Evolutionary conservation across 169 alveolate genomes (phyloP).

Genomic region (Eimeria necatrix): DNA sequence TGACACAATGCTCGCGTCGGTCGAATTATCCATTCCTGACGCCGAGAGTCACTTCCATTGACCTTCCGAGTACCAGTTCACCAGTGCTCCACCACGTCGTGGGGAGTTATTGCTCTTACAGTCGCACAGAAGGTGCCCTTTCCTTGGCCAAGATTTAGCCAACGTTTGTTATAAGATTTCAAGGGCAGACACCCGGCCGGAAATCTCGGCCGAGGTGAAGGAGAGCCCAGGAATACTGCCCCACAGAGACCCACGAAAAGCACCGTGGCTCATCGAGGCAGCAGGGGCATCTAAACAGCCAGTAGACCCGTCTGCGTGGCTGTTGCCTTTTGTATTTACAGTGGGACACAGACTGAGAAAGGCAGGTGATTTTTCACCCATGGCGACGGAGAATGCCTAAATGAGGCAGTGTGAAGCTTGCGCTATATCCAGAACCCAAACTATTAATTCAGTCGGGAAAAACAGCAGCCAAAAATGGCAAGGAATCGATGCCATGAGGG

Average conservation of each 20-base stretch:
- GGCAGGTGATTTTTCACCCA: conserved; percentile 37
- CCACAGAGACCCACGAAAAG: neutral
- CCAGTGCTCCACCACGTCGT: no score
- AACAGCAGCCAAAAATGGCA: conserved; percentile 39
- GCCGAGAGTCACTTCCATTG: no score
- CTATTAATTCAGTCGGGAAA: neutral
- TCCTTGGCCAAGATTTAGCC: no score
- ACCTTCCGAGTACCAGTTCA: no score
- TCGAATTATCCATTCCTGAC: no score
- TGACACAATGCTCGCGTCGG: conserved; percentile 16
- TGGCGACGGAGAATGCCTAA: conserved; percentile 54
- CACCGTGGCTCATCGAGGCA: conserved; percentile 30
- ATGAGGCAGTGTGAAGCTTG: neutral
- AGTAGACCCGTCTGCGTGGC: neutral
- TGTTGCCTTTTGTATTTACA: neutral
- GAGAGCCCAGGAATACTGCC: no score
- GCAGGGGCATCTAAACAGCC: conserved; percentile 34
- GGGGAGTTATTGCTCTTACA: no score
- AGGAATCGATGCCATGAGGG: conserved; percentile 43
- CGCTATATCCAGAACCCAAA: neutral
- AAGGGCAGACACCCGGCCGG: no score
- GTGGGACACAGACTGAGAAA: neutral
- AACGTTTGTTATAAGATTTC: no score
- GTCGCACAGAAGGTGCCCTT: no score
- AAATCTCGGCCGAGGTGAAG: no score